These are phyloP conservation scores for Monilinia vaccinii-corymbosi DNA, from an alignment of 2,329 filamentous ascomycete genomes.

Conservation along the genomic window DNA sequence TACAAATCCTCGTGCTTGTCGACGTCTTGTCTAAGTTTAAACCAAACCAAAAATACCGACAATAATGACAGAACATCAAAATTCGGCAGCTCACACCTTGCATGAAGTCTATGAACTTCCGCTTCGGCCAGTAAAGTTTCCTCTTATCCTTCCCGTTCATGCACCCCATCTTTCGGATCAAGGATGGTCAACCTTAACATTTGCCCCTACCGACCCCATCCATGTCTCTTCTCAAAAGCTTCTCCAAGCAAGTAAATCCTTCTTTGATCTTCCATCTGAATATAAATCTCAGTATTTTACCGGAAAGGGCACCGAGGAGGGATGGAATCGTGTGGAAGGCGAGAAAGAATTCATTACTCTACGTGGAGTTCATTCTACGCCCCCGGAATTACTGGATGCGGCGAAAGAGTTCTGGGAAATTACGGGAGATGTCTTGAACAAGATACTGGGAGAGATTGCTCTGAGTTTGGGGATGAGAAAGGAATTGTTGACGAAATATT, in stretches of 20 bases:
- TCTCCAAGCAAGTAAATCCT: conserved; percentile 17
- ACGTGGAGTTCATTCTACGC: conserved; percentile 16
- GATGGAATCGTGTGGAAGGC: conserved; percentile 21
- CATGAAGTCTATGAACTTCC: not conserved
- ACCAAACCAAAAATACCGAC: not conserved
- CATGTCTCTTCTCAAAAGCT: conserved; percentile 16
- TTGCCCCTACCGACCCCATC: conserved; percentile 12
- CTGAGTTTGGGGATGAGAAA: conserved; percentile 20
- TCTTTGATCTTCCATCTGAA: conserved; percentile 18
- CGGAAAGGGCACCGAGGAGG: conserved; percentile 19
- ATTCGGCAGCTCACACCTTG: not conserved
- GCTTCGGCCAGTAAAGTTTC: conserved; percentile 12
- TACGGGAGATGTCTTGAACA: conserved; percentile 17
- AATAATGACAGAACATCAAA: not conserved
- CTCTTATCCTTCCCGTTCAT: conserved; percentile 16
- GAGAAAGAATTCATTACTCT: conserved; percentile 26
- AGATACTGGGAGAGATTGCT: conserved; percentile 15
- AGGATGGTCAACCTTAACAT: conserved; percentile 22
- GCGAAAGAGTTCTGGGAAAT: conserved; percentile 17
- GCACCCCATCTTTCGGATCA: conserved; percentile 16
- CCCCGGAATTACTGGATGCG: conserved; percentile 14
- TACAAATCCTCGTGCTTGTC: too few relatives aligned
- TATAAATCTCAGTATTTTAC: conserved; percentile 21
- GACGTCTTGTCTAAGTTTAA: too few relatives aligned
- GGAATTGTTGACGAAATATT: conserved; percentile 18